Evolutionary conservation across 768 basidiomycete species (phyloP).

Genomic region (Collybia sordida): DNA sequence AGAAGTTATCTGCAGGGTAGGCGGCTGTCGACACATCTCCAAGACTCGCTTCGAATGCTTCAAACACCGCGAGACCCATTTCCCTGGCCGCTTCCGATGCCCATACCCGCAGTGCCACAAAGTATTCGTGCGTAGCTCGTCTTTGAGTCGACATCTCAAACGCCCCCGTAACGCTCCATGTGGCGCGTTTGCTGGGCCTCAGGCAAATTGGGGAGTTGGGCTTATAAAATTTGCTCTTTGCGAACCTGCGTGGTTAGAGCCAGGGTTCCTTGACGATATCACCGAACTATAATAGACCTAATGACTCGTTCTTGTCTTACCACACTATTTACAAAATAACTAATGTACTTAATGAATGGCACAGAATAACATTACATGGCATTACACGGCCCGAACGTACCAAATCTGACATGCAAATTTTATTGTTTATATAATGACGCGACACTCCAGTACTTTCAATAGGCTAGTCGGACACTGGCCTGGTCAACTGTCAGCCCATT

Average conservation of each 20-base stretch:
- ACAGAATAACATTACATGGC: no score
- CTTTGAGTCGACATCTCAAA: conserved; percentile 18
- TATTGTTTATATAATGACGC: not conserved
- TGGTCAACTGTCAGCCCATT: no score
- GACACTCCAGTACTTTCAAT: not conserved
- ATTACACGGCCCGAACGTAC: no score
- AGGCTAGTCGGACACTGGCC: no score
- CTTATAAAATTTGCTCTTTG: conserved; percentile 14
- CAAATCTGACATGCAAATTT: no score
- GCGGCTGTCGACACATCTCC: conserved; percentile 18
- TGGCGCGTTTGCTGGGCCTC: conserved; percentile 10
- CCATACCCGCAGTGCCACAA: conserved; percentile 15
- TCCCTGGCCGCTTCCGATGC: conserved; percentile 19
- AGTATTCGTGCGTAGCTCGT: conserved; percentile 19
- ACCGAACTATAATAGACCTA: conserved; percentile 3
- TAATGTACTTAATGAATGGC: no score
- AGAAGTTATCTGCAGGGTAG: conserved; percentile 17
- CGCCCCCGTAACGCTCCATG: conserved; percentile 12
- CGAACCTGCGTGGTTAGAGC: conserved; percentile 13
- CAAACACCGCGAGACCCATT: conserved; percentile 23
- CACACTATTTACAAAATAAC: no score
- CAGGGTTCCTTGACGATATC: conserved; percentile 16
- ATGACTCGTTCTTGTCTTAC: no score
- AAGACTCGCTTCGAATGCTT: conserved; percentile 18
- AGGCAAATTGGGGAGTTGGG: conserved; percentile 14